Evolutionary conservation across 2,329 filamentous ascomycete genomes (phyloP), one percentile per base, ranked within the genome.

Genomic region (Aspergillus clavatus): DNA sequence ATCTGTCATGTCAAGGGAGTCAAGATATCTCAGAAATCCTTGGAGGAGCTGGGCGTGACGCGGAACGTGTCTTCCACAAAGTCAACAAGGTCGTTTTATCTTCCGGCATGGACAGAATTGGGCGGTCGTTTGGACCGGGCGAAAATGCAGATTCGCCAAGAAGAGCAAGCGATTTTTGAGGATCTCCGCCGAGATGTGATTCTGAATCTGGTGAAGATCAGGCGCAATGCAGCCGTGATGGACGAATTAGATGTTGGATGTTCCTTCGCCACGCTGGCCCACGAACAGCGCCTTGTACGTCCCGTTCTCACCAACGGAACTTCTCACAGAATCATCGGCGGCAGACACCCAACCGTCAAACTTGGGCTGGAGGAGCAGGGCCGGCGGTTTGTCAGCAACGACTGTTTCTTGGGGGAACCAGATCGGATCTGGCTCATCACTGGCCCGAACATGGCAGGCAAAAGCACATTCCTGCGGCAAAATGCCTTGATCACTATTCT

Each of bases 381-480:
- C 1, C 82, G 89, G 23, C 82, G 72, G 8, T 97, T 97, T 61
- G 83, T 88, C 36, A 78, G 82, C 40, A 97, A 97, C 58, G 87
- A 96, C 69, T 95, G 89, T 66, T 75, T 86, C 28, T 77, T 96
- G 2, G 86, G 86, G n/a, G 84, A 83, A 58, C 80, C 65, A 72
- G 91, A 79, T 79, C 87, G 56, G 73, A 77, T 83, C 40, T 79
- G 79, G 71, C 76, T 84, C 26, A 82, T 84, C 52, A 84, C 81
- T 3, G 81, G 93, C 0, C 93, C 93, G n/a, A 98, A 98, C 69
- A 98, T 98, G 93, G 93, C 86, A 1, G 93, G 93, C 38, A 98
- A 98, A 71, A 91, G 86, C 64, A 98, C 93, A 0, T 98, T 95
- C 61, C 76, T 98, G 4, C 86, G 93, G 1, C 94, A 98, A 60